phyloP scores from a whole-genome alignment of 768 basidiomycete species.

The Boletus coccyginus region DNA sequence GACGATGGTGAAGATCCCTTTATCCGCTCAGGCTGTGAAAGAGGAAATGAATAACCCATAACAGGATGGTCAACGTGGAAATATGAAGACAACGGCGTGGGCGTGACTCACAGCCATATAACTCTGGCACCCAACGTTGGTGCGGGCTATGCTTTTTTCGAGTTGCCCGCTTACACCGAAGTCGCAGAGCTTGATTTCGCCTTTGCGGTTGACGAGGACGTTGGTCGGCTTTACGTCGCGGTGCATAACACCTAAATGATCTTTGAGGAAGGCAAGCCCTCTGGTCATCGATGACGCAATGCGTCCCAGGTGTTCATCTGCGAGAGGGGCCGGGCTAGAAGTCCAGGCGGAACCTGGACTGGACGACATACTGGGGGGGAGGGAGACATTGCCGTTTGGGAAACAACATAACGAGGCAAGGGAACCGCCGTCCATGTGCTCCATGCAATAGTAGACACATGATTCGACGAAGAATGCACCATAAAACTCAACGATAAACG shows the following conservation, averaged over 20 bases:
- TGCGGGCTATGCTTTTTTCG: conserved; percentile 94
- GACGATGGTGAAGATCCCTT: conserved; percentile 72
- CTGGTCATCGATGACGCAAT: conserved; percentile 82
- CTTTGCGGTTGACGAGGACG: conserved; percentile 84
- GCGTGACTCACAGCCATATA: conserved; percentile 87
- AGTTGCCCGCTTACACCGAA: conserved; percentile 99
- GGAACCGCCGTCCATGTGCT: conserved; percentile 98
- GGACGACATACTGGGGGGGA: conserved; percentile 31
- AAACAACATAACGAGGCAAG: conserved; percentile 70
- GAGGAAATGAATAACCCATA: neutral
- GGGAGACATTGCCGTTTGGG: conserved; percentile 39
- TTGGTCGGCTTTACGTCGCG: conserved; percentile 92
- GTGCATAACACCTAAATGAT: conserved; percentile 86
- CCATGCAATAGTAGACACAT: conserved; percentile 99
- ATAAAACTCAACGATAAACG: conserved; percentile 96
- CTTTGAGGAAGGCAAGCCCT: conserved; percentile 94
- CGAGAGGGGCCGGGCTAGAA: conserved; percentile 39
- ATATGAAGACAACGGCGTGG: neutral
- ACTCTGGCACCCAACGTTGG: conserved; percentile 97
- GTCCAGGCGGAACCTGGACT: conserved; percentile 35
- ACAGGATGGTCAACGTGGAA: conserved; percentile 1
- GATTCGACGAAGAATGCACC: conserved; percentile 99
- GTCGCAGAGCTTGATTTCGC: conserved; percentile 92
- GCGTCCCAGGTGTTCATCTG: conserved; percentile 78
- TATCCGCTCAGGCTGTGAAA: conserved; percentile 85